Conservation (phyloP, 2,329 filamentous ascomycete genomes). For the Colletotrichum phormii region DNA sequence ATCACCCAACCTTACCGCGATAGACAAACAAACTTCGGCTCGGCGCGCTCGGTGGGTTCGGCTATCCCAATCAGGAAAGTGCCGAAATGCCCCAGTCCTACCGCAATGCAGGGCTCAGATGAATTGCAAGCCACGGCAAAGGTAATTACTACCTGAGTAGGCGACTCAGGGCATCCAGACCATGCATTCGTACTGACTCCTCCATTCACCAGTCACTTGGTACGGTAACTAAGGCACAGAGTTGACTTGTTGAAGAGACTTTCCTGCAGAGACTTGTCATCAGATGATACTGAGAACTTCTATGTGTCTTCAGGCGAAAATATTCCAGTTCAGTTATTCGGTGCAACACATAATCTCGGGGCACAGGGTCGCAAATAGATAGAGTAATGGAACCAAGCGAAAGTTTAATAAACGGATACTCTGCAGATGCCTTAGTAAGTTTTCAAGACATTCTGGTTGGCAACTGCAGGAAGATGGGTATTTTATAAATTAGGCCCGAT, state of each 20-base stretch:
- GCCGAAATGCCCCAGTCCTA: not conserved
- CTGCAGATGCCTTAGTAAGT: not conserved
- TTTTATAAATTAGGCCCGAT: not conserved
- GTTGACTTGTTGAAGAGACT: not conserved
- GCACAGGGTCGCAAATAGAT: not conserved
- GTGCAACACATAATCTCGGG: not conserved
- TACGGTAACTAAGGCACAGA: not conserved
- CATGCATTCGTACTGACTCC: not conserved
- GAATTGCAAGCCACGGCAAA: not conserved
- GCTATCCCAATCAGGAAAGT: constrained; percentile 5
- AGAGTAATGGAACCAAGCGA: not conserved
- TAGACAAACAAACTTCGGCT: not conserved
- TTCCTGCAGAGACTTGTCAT: not conserved
- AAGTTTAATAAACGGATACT: not conserved
- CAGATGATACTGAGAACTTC: not conserved
- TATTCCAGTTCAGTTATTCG: too few species aligned
- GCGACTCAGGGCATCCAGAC: not conserved
- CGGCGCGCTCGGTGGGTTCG: not conserved
- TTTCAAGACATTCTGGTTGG: not conserved
- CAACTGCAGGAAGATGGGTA: not conserved
- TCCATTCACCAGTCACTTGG: not conserved
- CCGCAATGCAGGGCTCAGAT: not conserved
- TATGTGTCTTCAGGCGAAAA: too few species aligned
- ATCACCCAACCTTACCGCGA: not conserved
- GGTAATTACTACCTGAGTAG: not conserved